Conservation (phyloP, 129 eudicot genomes). For the Apium graveolens region DNA sequence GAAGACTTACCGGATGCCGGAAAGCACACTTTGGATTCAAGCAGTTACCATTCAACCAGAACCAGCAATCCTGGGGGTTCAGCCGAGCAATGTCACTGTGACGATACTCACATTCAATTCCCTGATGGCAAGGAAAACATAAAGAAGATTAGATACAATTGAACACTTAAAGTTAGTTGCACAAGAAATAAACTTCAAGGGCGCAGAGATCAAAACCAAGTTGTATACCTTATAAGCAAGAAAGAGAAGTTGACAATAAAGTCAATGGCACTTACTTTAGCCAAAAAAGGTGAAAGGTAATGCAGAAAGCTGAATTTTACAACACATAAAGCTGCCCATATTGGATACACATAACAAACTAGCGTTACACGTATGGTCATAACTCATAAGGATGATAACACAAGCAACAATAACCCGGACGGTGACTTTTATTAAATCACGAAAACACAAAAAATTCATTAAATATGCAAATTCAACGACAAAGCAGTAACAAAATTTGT, state of each 20-base stretch:
- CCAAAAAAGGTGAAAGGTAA: neutral
- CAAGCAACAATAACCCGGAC: neutral
- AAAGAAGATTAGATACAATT: slow-evolving; percentile 8
- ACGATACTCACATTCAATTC: slow-evolving; percentile 93
- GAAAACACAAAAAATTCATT: no score
- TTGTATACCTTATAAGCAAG: neutral
- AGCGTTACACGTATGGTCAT: neutral
- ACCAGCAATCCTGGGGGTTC: slow-evolving; percentile 90
- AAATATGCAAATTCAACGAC: neutral
- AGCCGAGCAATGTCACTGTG: slow-evolving; percentile 87
- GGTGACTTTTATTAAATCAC: neutral
- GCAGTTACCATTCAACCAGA: slow-evolving; percentile 76
- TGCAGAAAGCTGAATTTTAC: no score
- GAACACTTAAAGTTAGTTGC: neutral
- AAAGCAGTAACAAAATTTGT: neutral
- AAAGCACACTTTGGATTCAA: slow-evolving; percentile 87
- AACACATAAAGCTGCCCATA: neutral
- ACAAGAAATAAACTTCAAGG: neutral
- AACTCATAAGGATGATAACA: neutral
- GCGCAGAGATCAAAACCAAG: neutral
- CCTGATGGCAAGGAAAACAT: slow-evolving; percentile 36
- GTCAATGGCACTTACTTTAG: neutral
- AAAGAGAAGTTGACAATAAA: neutral
- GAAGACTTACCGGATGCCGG: slow-evolving; percentile 80
- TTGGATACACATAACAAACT: neutral